Evolutionary conservation across 306 rosid species (phyloP), one percentile per base, ranked within the genome.

Genomic region (Quercus glauca): DNA sequence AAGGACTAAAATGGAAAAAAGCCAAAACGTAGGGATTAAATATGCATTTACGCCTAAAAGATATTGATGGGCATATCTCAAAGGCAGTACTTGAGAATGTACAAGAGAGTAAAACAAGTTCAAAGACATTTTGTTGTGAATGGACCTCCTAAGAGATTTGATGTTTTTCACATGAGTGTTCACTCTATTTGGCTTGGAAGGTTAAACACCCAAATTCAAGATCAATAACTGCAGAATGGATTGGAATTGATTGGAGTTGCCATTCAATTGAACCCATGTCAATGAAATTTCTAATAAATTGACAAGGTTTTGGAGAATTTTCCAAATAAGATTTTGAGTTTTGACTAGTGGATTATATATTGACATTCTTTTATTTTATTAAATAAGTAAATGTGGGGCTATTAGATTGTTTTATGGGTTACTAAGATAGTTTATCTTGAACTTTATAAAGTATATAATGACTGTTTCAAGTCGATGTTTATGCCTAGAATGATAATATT

Each of bases 181-280:
- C 90, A 90, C 83, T 90, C 94, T 43, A 75, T 88, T 79, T 88
- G 92, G 90, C 94, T 86, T 18, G 82, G 90, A 51, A 88, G 94
- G 59, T 71, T 88, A 80, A 90, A 85, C 56, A 71, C 85, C 73
- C 85, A 21, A 19, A 83, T 86, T 82, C 78, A 70, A 33, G 84
- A 85, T 59, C 74, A 55, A 41, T 51, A 45, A 78, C 41, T 8
- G 70, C 17, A 2, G 57, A 5, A 60, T 23, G 3, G 6, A 13
- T 60, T 25, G 5, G 68, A 60, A 60, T 23, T 23, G 33, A 14
- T 11, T 60, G 67, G 31, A 60, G 31, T 21, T 60, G 15, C 29
- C 18, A 15, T 28, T 29, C 41, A 19, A 64, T 64, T 29, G 21
- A 19, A 26, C 20, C 41, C 20, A 33, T 19, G 3, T 35, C 70